Conservation (phyloP, 768 basidiomycete species). For the Boletus barrowsii region DNA sequence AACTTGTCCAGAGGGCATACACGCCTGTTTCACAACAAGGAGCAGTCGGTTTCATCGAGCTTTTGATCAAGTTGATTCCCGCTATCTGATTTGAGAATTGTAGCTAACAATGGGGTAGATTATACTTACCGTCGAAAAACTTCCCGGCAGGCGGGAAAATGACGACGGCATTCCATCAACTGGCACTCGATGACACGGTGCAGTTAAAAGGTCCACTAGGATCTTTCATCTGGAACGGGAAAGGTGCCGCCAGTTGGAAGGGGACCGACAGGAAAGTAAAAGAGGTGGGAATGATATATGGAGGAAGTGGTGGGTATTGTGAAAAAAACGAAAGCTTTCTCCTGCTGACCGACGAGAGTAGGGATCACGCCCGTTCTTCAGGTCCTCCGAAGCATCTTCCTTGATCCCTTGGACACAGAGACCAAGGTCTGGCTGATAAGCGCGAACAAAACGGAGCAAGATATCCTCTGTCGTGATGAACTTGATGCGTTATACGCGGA, state of each 20-base stretch:
- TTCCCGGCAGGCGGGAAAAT: constrained; percentile 51
- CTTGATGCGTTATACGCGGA: constrained; percentile 38
- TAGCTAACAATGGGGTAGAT: constrained; percentile 25
- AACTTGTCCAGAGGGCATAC: constrained; percentile 56
- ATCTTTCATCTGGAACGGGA: constrained; percentile 50
- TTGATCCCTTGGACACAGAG: constrained; percentile 34
- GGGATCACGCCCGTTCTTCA: constrained; percentile 60
- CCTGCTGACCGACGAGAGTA: constrained; percentile 4
- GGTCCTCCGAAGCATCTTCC: constrained; percentile 46
- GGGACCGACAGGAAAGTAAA: constrained; percentile 34
- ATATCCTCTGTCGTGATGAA: constrained; percentile 51
- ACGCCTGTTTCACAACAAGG: constrained; percentile 50
- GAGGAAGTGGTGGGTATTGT: constrained; percentile 45
- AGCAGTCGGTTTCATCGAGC: constrained; percentile 46
- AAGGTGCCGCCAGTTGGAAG: constrained; percentile 36
- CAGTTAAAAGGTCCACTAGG: constrained; percentile 63
- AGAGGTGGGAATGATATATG: constrained; percentile 54
- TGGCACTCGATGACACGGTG: constrained; percentile 46
- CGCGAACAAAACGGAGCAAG: constrained; percentile 44
- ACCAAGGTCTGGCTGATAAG: constrained; percentile 47
- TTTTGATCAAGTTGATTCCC: constrained; percentile 48
- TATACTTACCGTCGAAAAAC: constrained; percentile 39
- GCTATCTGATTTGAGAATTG: background rate
- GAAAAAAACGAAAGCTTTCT: background rate
- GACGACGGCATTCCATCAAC: constrained; percentile 45